phyloP scores from a whole-genome alignment of 495 filamentous ascomycete species.

The Hypoxylon rickii region DNA sequence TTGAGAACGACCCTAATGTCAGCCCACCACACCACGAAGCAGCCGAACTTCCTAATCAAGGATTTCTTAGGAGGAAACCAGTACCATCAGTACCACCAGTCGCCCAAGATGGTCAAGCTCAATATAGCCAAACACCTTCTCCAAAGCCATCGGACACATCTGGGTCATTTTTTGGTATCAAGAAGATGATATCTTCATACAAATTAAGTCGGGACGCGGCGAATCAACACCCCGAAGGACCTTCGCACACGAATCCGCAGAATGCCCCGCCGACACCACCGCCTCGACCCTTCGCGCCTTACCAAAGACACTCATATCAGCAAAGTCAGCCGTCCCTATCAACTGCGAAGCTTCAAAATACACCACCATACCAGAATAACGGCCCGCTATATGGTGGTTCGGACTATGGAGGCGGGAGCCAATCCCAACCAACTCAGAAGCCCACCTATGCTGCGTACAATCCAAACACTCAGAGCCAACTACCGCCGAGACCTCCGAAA shows the following conservation, averaged over 20 bases:
- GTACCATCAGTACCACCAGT: constrained; percentile 19
- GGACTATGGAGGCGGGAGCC: constrained; percentile 5
- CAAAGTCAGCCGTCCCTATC: constrained; percentile 22
- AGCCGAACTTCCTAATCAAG: constrained; percentile 26
- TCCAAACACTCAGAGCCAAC: constrained; percentile 22
- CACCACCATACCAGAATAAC: constrained; percentile 23
- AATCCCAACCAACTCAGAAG: constrained; percentile 14
- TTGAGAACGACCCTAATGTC: neutral
- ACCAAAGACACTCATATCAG: constrained; percentile 26
- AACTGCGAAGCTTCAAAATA: constrained; percentile 10
- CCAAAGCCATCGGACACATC: constrained; percentile 19
- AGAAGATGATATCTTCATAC: constrained; percentile 21
- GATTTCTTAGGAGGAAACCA: constrained; percentile 32
- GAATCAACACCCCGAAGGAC: neutral
- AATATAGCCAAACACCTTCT: constrained; percentile 22
- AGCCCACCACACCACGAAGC: neutral
- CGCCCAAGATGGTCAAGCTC: constrained; percentile 13
- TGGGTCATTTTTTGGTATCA: constrained; percentile 7
- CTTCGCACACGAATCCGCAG: constrained; percentile 11
- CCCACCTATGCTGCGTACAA: constrained; percentile 31
- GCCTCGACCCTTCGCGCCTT: constrained; percentile 13
- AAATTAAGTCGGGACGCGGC: constrained; percentile 2
- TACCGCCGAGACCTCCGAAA: neutral
- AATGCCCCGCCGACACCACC: constrained; percentile 2
- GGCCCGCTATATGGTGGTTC: constrained; percentile 13